Conservation (phyloP, 164 flowering plant species). For the Protea cynaroides region DNA sequence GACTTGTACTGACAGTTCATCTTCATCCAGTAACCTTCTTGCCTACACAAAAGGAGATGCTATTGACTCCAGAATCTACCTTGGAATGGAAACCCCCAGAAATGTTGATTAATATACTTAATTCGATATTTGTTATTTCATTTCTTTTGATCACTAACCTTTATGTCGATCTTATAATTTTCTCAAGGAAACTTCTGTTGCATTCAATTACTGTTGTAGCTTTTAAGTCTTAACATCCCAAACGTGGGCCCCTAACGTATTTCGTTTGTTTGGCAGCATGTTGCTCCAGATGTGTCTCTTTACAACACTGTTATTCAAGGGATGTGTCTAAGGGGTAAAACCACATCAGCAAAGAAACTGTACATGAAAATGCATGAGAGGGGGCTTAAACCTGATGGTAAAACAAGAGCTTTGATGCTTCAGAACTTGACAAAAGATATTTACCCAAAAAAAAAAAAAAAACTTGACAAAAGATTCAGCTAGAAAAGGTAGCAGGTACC, state of each 20-base stretch:
- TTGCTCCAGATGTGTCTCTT: slow-evolving; percentile 48
- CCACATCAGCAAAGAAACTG: slow-evolving; percentile 46
- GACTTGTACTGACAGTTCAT: too few species aligned
- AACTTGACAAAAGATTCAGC: slow-evolving; percentile 21
- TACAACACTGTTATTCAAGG: slow-evolving; percentile 80
- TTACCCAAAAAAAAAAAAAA: too few species aligned
- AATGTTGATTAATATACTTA: neutral
- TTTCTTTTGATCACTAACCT: neutral
- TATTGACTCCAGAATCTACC: too few species aligned
- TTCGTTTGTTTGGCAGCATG: slow-evolving; percentile 29
- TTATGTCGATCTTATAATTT: neutral
- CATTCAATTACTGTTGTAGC: neutral
- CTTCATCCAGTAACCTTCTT: too few species aligned
- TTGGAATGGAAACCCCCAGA: neutral
- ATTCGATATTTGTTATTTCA: neutral
- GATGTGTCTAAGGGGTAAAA: slow-evolving; percentile 59
- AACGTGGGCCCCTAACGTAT: neutral
- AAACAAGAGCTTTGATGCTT: slow-evolving; percentile 81
- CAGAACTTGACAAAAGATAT: too few species aligned
- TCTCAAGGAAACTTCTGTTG: neutral
- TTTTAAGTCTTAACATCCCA: neutral
- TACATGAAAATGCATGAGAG: slow-evolving; percentile 55
- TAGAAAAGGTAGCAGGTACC: slow-evolving; percentile 10
- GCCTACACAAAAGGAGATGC: too few species aligned
- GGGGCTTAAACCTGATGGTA: slow-evolving; percentile 70